Conservation (phyloP, 192 early-diverging fungal species). For the Piromyces sp. region DNA sequence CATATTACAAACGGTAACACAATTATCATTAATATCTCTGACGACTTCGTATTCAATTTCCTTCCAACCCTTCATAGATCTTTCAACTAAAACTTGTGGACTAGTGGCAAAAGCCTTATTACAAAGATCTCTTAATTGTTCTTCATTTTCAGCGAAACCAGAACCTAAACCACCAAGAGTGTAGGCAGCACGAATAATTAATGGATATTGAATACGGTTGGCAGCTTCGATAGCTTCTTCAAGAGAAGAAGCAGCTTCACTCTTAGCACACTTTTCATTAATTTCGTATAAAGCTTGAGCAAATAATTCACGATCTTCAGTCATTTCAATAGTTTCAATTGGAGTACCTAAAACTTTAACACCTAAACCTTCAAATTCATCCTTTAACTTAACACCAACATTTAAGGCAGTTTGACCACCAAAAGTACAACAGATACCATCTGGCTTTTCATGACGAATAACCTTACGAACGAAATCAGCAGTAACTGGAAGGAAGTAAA, state of each 20-base stretch:
- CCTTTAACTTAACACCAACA: slow-evolving; percentile 81
- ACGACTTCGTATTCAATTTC: slow-evolving; percentile 99
- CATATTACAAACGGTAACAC: slow-evolving; percentile 99
- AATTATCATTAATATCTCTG: slow-evolving; percentile 84
- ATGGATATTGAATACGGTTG: slow-evolving; percentile 76
- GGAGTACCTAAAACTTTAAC: slow-evolving; percentile 67
- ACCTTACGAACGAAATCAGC: slow-evolving; percentile 90
- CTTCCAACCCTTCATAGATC: slow-evolving; percentile 99
- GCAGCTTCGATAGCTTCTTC: slow-evolving; percentile 78
- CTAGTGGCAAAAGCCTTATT: slow-evolving; percentile 75
- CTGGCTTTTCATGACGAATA: slow-evolving; percentile 84
- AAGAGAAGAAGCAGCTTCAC: slow-evolving; percentile 56
- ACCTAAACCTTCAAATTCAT: slow-evolving; percentile 44
- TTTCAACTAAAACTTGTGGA: slow-evolving; percentile 89
- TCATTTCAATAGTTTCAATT: slow-evolving; percentile 87
- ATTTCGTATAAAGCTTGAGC: slow-evolving; percentile 71
- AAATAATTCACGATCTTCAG: slow-evolving; percentile 93
- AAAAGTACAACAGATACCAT: slow-evolving; percentile 97
- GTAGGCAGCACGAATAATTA: slow-evolving; percentile 92
- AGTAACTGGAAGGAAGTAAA: slow-evolving; percentile 93
- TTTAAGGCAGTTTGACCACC: slow-evolving; percentile 98
- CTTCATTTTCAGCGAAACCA: slow-evolving; percentile 83
- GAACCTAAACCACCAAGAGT: slow-evolving; percentile 93
- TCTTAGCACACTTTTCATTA: slow-evolving; percentile 78
- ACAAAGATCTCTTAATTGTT: slow-evolving; percentile 61